Evolutionary conservation across 257 asterid genomes (phyloP), one percentile per base, ranked within the genome.

Genomic region (Solanum chiquidenum): DNA sequence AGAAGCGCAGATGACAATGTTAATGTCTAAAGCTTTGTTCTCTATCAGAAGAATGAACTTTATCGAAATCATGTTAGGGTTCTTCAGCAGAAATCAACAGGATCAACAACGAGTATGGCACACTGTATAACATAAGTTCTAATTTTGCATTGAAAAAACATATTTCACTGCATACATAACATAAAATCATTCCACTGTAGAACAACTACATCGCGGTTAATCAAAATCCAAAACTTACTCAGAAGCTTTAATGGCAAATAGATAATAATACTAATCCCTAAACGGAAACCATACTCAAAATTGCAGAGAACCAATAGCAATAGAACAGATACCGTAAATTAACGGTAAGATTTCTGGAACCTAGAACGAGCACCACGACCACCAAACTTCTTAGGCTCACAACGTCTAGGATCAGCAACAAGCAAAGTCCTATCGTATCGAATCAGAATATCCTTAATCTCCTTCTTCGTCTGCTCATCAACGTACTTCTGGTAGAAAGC

Each of bases 281-380:
- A 80, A 27, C 14, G n/a, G 9, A 40, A 77, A 77, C 84, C 37
- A 40, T 77, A 37, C 38, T 42, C 37, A 42, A 25, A 44, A 35
- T 74, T 23, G 58, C 33, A 42, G 1, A 76, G 34, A 18, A 42
- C 37, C 37, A 77, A 13, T 27, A 40, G 37, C 14, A 42, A 25
- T 42, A 42, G 31, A 38, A 42, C 64, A 25, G 62, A 42, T 42
- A 42, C 38, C 40, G 23, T 27, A 46, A 80, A 9, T 31, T 21
- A 82, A 82, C 86, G 86, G 42, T 82, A 82, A 82, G 86, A 82
- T 82, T 82, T 82, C 86, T 82, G 86, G 86, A 82, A 82, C 68
- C 86, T 46, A 49, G 86, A 55, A 29, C 86, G 86, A 82, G 86
- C 86, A 82, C 86, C 85, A 80, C 85, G 85, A 29, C 85, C 85